Evolutionary conservation across 2,329 filamentous ascomycete species (phyloP).

Genomic region (Penicillium sumatraense): DNA sequence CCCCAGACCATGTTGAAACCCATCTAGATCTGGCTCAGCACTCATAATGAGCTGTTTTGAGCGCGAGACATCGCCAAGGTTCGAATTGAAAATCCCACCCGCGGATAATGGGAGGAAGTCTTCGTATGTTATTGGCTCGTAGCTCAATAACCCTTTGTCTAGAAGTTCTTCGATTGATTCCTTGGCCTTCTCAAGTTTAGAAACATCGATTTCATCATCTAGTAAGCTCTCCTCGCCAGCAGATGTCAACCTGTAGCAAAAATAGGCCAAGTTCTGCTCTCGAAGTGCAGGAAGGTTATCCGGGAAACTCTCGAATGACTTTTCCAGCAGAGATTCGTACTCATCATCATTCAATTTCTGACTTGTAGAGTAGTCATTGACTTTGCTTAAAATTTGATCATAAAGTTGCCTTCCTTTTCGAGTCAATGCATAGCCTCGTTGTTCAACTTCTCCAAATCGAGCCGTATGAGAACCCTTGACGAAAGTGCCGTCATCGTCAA

Average conservation of each 20-base stretch:
- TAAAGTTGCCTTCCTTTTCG: slow-evolving; percentile 51
- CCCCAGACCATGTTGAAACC: slow-evolving; percentile 30
- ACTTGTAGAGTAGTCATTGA: slow-evolving; percentile 20
- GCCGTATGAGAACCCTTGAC: slow-evolving; percentile 52
- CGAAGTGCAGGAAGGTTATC: slow-evolving; percentile 49
- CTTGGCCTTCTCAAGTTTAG: not conserved
- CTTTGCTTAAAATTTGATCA: slow-evolving; percentile 46
- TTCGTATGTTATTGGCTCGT: slow-evolving; percentile 57
- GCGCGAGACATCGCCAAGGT: slow-evolving; percentile 33
- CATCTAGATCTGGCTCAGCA: slow-evolving; percentile 32
- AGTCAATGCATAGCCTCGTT: slow-evolving; percentile 58
- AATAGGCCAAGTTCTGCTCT: slow-evolving; percentile 45
- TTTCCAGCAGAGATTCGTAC: slow-evolving; percentile 27
- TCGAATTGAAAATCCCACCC: slow-evolving; percentile 57
- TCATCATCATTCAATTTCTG: not conserved
- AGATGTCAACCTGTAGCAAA: slow-evolving; percentile 37
- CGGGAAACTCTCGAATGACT: slow-evolving; percentile 45
- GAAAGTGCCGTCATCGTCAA: slow-evolving; percentile 30
- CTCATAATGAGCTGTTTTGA: slow-evolving; percentile 30
- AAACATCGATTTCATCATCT: not conserved
- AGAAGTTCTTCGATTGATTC: slow-evolving; percentile 38
- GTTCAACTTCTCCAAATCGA: slow-evolving; percentile 59
- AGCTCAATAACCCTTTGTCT: slow-evolving; percentile 36
- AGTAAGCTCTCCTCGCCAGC: slow-evolving; percentile 1
- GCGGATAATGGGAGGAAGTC: slow-evolving; percentile 60